Evolutionary conservation across 1,139 yeast genomes (phyloP).

Genomic region (Blastobotrys proliferans): DNA sequence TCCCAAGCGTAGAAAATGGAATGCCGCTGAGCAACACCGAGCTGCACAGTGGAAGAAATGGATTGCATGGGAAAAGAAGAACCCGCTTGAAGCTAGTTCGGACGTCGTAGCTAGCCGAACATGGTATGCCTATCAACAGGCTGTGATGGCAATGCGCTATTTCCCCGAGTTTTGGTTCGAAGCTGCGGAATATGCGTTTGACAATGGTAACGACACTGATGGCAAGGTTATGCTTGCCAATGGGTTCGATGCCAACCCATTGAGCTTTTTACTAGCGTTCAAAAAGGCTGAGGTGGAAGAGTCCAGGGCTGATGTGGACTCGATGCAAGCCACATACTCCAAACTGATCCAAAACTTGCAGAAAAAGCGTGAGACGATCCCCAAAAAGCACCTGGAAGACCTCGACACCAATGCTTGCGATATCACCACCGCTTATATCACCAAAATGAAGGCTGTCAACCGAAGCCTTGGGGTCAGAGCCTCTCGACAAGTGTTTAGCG

Average conservation of each 20-base stretch:
- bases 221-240: conserved; percentile 45
- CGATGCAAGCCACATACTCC: conserved; percentile 52
- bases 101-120: conserved; percentile 53
- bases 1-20: conserved; percentile 36
- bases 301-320: conserved; percentile 47
- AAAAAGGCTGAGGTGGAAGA: conserved; percentile 71
- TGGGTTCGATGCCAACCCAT: conserved; percentile 65
- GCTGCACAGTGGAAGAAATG: conserved; percentile 63
- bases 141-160: conserved; percentile 61
- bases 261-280: conserved; percentile 62
- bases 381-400: conserved; percentile 17
- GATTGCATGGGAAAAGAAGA: conserved; percentile 74
- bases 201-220: conserved; percentile 25
- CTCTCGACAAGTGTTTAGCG: conserved; percentile 50
- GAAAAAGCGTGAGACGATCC: conserved; percentile 26
- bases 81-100: conserved; percentile 57
- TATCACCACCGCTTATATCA: conserved; percentile 34
- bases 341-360: conserved; percentile 41
- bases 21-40: conserved; percentile 38
- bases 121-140: conserved; percentile 70
- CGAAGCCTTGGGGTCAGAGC: conserved; percentile 39
- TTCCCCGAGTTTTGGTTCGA: conserved; percentile 86
- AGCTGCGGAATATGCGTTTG: conserved; percentile 42
- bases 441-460: conserved; percentile 37
- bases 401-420: conserved; percentile 26